Base-by-base conservation (phyloP, 1,139 yeast genomes). In the Suhomyces maxii region DNA sequence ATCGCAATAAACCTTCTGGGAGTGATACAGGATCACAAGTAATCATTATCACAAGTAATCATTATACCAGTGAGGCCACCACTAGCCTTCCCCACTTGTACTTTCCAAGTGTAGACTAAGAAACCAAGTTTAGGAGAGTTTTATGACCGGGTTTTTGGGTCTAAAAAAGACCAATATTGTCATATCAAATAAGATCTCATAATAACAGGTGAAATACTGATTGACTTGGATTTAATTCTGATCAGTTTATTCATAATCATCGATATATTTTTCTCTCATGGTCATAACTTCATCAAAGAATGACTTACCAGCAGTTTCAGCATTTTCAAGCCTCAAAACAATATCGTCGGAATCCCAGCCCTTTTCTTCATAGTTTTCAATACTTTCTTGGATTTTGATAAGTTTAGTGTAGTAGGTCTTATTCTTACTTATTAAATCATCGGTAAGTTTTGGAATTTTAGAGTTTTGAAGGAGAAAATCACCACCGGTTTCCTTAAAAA, bases 331-430 rank as follows among this genome's bases (percentile, higher is more conserved):
- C 40, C 80, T 58, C 48, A 68, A 55, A 8, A 71, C 59, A 40
- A 75, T 73, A 53, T 76, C 80, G 32, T 69, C 75, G 18, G 56
- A 52, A 33, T 61, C 66, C 80, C 80, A 76, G 31, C 60, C 64
- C 55, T 73, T 75, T 5, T 50, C 57, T 48, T 67, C 68, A 50
- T 76, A 76, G 30, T 50, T 53, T 10, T 57, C 60, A 10, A 75
- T 65, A 43, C 63, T 57, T 8, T 56, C 57, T 33, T 57, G 59
- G n/a, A 65, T 46, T 14, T 52, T 50, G n/a, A 55, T 51, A 44
- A 73, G 55, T 28, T 56, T 53, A 13, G 58, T 53, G 51, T 68
- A 61, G 44, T 60, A 59, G 1, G 46, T 54, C 34, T 53, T 47
- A 41, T 68, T 57, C 32, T 61, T 55, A 12, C 56, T 55, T 18